Evolutionary conservation across 495 filamentous ascomycete species (phyloP).

Genomic region (Aspergillus homomorphus): DNA sequence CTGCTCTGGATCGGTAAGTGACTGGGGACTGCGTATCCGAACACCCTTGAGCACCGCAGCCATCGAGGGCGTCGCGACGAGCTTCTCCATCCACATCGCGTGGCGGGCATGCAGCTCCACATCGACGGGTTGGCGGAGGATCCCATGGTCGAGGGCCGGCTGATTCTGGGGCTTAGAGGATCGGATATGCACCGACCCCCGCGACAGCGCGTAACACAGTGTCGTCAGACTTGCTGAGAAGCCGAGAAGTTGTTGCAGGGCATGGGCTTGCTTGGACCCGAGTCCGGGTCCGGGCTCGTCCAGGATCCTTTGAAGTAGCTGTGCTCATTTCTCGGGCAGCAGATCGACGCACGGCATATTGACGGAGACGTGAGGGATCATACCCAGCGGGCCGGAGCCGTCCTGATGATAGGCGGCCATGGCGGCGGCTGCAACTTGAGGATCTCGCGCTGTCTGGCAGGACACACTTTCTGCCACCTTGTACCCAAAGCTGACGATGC

Average conservation of each 20-base stretch:
- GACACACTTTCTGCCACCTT: no score
- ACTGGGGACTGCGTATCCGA: no score
- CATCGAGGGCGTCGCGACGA: no score
- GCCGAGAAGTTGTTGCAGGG: conserved; percentile 6
- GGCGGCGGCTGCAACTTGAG: neutral
- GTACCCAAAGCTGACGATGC: conserved; percentile 8
- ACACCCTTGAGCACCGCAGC: no score
- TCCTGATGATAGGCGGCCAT: neutral
- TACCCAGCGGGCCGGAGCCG: conserved; percentile 18
- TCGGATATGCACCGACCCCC: conserved; percentile 51
- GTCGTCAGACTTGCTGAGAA: conserved; percentile 39
- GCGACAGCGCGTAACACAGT: conserved; percentile 49
- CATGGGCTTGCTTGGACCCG: conserved; percentile 2
- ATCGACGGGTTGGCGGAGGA: conserved; percentile 46
- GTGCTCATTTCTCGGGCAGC: neutral
- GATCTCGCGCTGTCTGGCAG: neutral
- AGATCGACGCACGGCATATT: conserved; percentile 20
- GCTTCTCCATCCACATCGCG: conserved; percentile 40
- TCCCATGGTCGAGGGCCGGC: conserved; percentile 46
- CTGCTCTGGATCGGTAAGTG: no score
- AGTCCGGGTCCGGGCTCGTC: neutral
- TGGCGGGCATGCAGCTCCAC: conserved; percentile 44
- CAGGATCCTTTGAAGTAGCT: conserved; percentile 1
- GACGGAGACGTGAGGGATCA: conserved; percentile 15
- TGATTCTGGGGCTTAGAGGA: conserved; percentile 25